A percentile compares a stretch with the other conserved stretches of the same genome.
Conservation (phyloP, 805 yeast species). For the Lachancea lanzarotensis region DNA sequence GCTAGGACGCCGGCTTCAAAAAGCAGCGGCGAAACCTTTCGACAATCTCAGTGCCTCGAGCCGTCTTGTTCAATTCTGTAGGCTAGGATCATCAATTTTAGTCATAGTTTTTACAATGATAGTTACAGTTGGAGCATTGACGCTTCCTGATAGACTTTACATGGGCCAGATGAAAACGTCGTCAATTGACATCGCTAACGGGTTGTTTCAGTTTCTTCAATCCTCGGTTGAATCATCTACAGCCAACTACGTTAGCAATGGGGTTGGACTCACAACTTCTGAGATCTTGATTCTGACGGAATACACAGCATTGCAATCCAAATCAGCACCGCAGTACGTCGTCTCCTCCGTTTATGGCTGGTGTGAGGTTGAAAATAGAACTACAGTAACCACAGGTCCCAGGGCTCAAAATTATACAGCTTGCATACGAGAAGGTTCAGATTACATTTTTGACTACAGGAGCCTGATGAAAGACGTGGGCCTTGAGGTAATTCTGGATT, state of each 20-base stretch:
- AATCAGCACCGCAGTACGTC: constrained; percentile 24
- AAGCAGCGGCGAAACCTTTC: constrained; percentile 13
- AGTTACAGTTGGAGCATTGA: constrained; percentile 18
- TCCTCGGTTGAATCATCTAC: constrained; percentile 21
- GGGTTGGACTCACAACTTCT: constrained; percentile 29
- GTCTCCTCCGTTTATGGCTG: constrained; percentile 22
- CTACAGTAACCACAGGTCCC: background rate
- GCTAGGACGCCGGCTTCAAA: constrained; percentile 4
- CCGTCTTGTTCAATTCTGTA: constrained; percentile 15
- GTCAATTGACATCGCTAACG: constrained; percentile 21
- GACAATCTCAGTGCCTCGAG: constrained; percentile 23
- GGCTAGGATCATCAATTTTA: constrained; percentile 19
- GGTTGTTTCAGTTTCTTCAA: constrained; percentile 22
- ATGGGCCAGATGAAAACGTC: constrained; percentile 23
- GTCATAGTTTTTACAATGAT: constrained; percentile 19
- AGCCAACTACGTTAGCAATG: constrained; percentile 23
- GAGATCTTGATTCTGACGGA: constrained; percentile 25
- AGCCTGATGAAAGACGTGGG: constrained; percentile 20
- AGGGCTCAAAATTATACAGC: constrained; percentile 9
- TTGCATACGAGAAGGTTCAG: constrained; percentile 16
- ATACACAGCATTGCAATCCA: constrained; percentile 23
- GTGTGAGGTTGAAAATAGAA: constrained; percentile 19
- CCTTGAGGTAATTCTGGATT: constrained; percentile 25
- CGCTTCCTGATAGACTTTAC: constrained; percentile 17
- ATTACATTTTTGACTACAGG: constrained; percentile 26